Conservation (phyloP, 352 stramenopile species). For the Phytophthora ohioensis region DNA sequence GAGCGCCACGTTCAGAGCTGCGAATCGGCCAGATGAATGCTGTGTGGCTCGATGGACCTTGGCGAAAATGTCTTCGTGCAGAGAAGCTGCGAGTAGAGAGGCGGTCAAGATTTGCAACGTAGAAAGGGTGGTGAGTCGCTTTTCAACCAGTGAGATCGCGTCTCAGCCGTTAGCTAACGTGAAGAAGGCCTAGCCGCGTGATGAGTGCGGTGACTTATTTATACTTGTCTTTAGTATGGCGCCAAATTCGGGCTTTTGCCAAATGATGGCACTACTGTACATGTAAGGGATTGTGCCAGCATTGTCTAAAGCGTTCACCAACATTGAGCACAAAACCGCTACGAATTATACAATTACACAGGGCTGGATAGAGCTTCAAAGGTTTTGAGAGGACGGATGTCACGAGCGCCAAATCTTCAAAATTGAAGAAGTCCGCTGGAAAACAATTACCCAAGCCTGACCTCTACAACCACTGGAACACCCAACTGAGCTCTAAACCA, state of each 20-base stretch:
- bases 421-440: no score
- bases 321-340: no score
- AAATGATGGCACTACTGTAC: no score
- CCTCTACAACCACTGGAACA: no score
- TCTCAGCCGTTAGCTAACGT: constrained; percentile 13
- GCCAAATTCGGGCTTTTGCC: constrained; percentile 4
- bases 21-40: constrained; percentile 19
- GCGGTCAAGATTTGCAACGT: constrained; percentile 21
- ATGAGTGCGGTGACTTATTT: constrained; percentile 21
- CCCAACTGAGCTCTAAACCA: no score
- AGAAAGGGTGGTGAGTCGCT: constrained; percentile 2
- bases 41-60: constrained; percentile 20
- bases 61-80: constrained; percentile 24
- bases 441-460: no score
- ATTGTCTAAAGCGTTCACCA: no score
- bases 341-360: no score
- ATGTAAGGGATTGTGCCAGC: no score
- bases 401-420: no score
- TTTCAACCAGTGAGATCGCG: constrained; percentile 30
- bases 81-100: constrained; percentile 11
- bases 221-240: constrained; percentile 12
- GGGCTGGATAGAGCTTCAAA: no score
- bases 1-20: constrained; percentile 6
- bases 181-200: constrained; percentile 15
- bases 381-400: neutral